These are phyloP conservation scores for Setaria italica DNA, from an alignment of 202 grass and related monocot genomes.

Conservation along the genomic window DNA sequence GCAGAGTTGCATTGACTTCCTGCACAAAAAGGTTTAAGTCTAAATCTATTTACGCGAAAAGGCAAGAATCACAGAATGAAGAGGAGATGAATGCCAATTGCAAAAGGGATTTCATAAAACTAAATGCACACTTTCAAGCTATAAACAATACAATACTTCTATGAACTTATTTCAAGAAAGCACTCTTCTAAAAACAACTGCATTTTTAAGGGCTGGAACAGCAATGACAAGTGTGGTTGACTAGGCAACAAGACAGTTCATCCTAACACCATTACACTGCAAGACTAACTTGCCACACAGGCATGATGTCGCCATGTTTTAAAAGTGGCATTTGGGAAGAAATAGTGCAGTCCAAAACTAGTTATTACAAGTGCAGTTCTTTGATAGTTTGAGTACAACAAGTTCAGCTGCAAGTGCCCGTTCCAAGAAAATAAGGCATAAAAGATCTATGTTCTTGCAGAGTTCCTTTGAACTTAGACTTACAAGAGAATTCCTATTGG, in stretches of 20 bases:
- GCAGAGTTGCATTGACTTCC: slow-evolving; percentile 96
- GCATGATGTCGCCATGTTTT: no score
- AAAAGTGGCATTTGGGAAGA: neutral
- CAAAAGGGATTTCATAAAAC: neutral
- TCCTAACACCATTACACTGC: neutral
- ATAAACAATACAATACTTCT: neutral
- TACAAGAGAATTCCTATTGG: neutral
- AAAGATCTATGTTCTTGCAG: slow-evolving; percentile 6
- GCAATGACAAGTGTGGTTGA: neutral
- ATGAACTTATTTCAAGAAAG: neutral
- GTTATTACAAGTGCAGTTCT: neutral
- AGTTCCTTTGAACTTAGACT: slow-evolving; percentile 13
- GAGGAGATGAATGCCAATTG: slow-evolving; percentile 10
- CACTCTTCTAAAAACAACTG: neutral
- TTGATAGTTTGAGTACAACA: neutral
- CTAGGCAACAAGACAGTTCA: neutral
- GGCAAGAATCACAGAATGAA: slow-evolving; percentile 16
- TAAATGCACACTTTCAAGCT: neutral
- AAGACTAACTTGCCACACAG: neutral
- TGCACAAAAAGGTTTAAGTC: slow-evolving; percentile 53
- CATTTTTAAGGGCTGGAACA: slow-evolving; percentile 1
- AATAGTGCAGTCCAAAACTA: neutral
- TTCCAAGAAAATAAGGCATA: neutral
- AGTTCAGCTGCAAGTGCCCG: neutral
- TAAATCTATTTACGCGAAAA: slow-evolving; percentile 41